Evolutionary conservation across 2,329 filamentous ascomycete species (phyloP), one percentile per base, ranked within the genome.

Genomic region (Hortaea sp.): DNA sequence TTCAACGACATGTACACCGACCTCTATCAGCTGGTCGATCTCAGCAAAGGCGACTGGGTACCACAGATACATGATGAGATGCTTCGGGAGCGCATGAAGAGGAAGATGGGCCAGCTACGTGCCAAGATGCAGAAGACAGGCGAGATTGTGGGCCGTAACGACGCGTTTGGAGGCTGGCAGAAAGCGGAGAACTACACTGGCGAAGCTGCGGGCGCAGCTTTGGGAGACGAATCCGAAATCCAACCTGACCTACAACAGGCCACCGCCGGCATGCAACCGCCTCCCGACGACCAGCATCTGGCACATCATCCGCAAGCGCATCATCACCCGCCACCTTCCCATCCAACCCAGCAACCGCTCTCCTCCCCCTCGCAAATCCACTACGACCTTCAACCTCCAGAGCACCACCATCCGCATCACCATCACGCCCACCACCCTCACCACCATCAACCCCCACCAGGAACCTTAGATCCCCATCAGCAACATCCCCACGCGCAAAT

Each of bases 81-180:
- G 44, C 51, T 65, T 28, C 60, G 63, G 13, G 63, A 65, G 43
- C 61, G 63, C 43, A 64, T 60, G 52, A 63, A 64, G 52, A 57
- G 62, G 29, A 65, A 65, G 48, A 64, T 65, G 62, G 59, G 56
- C 7, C 61, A 64, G 43, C 50, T 65, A n/a, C 57, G 63, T 32
- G 59, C 58, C 34, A 64, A 64, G 50, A 65, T 65, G 63, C 59
- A 61, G 42, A 64, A 64, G 56, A 61, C 58, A n/a, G 63, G 63
- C 29, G 63, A 65, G 48, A 65, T 65, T 29, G 46, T 65, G 29
- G 48, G 53, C 13, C 56, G 60, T 5, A 50, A 52, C 5, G 62
- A 64, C 44, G 60, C 56, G 27, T 63, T 61, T 43, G 54, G 51
- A 30, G 61, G 61, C 7, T 64, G 59, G 47, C 54, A 57, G 39